Percentiles rank a stretch among this genome's conserved stretches.
These are phyloP conservation scores for Nepenthes mirabilis DNA, from an alignment of 148 eudicot genomes.

Conservation along the genomic window DNA sequence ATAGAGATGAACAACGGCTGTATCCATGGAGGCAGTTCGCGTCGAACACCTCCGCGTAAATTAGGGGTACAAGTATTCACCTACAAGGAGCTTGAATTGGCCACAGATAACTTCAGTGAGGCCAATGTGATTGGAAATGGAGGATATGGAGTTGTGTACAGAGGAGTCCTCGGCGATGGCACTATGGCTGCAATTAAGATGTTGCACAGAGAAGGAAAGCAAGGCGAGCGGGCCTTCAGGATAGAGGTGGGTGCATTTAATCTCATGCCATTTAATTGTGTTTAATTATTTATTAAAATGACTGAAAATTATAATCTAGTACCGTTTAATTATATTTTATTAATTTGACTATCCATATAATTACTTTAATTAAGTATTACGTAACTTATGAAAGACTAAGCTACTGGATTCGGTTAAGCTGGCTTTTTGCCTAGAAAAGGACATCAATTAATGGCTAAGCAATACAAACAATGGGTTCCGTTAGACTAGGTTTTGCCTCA, in stretches of 20 bases:
- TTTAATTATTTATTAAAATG: too few relatives aligned
- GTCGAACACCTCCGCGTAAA: constrained; percentile 16
- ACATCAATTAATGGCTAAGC: too few relatives aligned
- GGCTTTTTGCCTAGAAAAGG: too few relatives aligned
- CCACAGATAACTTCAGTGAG: constrained; percentile 58
- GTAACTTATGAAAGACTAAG: too few relatives aligned
- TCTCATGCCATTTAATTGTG: neutral
- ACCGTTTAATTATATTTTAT: neutral
- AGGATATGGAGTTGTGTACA: constrained; percentile 61
- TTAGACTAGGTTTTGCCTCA: too few relatives aligned
- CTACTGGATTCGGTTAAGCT: too few relatives aligned
- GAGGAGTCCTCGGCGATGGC: constrained; percentile 66
- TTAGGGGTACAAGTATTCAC: constrained; percentile 71
- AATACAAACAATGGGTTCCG: too few relatives aligned
- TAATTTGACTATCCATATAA: neutral
- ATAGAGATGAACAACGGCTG: constrained; percentile 45
- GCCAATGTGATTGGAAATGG: constrained; percentile 56
- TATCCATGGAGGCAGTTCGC: constrained; percentile 29
- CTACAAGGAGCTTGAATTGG: constrained; percentile 66
- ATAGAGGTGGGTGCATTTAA: constrained; percentile 44
- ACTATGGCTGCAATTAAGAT: constrained; percentile 62
- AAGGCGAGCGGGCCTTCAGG: constrained; percentile 80
- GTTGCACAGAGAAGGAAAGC: constrained; percentile 59
- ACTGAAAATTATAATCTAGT: neutral
- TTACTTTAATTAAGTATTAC: too few relatives aligned